Conservation (phyloP, 371 early-diverging fungal species). For the Phascolomyces articulosus region DNA sequence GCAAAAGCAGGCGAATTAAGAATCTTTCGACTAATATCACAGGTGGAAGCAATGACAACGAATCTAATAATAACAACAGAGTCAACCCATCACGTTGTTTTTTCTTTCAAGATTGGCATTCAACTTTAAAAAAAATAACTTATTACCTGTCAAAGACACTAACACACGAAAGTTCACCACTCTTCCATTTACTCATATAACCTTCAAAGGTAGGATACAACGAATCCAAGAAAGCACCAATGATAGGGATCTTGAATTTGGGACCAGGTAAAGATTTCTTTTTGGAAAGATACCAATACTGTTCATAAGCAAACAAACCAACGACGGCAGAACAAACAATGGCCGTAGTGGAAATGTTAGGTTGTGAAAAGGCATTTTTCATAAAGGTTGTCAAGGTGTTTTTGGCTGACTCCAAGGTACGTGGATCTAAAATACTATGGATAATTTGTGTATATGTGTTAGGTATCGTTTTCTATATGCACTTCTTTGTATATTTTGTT, state of each 20-base stretch:
- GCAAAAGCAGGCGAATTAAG: conserved; percentile 50
- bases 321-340: conserved; percentile 46
- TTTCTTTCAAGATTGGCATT: background rate
- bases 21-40: conserved; percentile 54
- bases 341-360: conserved; percentile 43
- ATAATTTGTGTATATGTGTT: too few relatives aligned
- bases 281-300: conserved; percentile 52
- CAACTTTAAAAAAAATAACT: conserved; percentile 11
- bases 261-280: conserved; percentile 56
- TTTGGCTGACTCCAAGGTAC: conserved; percentile 47
- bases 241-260: conserved; percentile 50
- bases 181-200: conserved; percentile 58
- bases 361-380: conserved; percentile 32
- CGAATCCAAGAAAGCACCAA: conserved; percentile 57
- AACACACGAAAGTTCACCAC: conserved; percentile 57
- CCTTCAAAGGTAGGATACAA: conserved; percentile 60
- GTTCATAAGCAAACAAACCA: conserved; percentile 54
- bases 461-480: background rate
- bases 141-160: conserved; percentile 55
- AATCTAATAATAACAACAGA: conserved; percentile 37
- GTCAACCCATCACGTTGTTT: too few relatives aligned
- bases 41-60: conserved; percentile 57
- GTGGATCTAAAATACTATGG: conserved; percentile 46
- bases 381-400: conserved; percentile 40
- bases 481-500: too few relatives aligned